Evolutionary conservation across 1,284 basidiomycete genomes (phyloP), one percentile per base, ranked within the genome.

Genomic region (Apiotrichum porosum): DNA sequence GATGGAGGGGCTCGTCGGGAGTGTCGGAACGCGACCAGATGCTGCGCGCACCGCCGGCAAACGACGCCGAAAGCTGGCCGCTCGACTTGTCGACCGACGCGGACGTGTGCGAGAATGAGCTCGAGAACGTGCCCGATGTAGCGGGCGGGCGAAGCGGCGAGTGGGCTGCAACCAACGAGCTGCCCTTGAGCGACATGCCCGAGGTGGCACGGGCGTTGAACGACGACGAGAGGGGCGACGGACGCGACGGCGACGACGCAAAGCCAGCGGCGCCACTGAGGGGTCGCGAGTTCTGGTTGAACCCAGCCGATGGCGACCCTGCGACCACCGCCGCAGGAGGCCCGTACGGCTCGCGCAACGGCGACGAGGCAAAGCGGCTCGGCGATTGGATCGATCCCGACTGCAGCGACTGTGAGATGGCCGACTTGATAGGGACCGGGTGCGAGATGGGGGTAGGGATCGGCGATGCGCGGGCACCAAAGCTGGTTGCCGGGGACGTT

Each of bases 351-450:
- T 71, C 69, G 35, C 69, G 57, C 37, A 71, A 48, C 5, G 69
- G 69, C 6, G 67, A 69, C 15, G 69, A 68, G 5, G 61, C 54
- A 31, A 41, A 42, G 44, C 55, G 51, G 45, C 44, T 47, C 28
- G 41, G 46, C 23, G 42, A 51, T 19, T 52, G 40, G 36, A 50
- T 15, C 42, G 57, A 45, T 19, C 54, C 32, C 52, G 62, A 61
- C 40, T 65, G 62, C 35, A 71, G 52, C 6, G 66, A 67, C 4
- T 60, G 57, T 3, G 63, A 63, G 2, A 71, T 54, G 5, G 64
- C 65, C 9, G 68, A 69, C 44, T 54, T 59, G 60, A 71, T 71
- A 14, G 69, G 66, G 2, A 71, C 69, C 19, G 69, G 69, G 21
- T 51, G 44, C 6, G 53, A 41, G 37, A 52, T 46, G 6, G 56